Evolutionary conservation across 2,329 filamentous ascomycete genomes (phyloP), one percentile per base, ranked within the genome.

Genomic region (Huntiella decipiens): DNA sequence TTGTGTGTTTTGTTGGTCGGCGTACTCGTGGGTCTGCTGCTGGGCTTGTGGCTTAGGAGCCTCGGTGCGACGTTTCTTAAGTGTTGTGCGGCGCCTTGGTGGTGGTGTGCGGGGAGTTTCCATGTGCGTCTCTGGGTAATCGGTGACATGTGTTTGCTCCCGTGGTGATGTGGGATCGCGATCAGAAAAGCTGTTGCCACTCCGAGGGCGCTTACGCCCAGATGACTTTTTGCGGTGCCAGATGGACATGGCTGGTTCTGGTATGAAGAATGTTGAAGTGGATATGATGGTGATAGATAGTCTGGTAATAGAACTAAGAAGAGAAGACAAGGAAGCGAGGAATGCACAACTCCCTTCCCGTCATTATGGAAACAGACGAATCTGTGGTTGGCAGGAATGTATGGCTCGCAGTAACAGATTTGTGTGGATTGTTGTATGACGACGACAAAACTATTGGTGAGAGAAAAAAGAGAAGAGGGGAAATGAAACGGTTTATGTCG

Each of bases 151-250:
- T 61, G 50, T 53, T 56, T 43, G 58, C 22, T 28, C 22, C 22
- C 22, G 53, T 32, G 56, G 47, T 22, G 44, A 43, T n/a, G 43
- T 28, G 12, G 35, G 64, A 58, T 75, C 67, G 56, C 67, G 61
- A 55, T 70, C 70, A 50, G 69, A 63, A 53, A 71, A 61, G 54
- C 69, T 70, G 54, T 68, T 71, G 60, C 74, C 60, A 52, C 63
- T 64, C 50, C 65, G 63, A 52, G 67, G 61, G 57, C 69, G 66
- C 62, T 67, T 74, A 62, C 77, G 77, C 61, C 76, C 78, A 43
- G 42, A 46, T 11, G 50, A 50, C 49, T 51, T 52, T 52, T 50
- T 52, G 33, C 52, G 52, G 44, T 48, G 50, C 52, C 52, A 53
- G 32, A 52, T 46, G 12, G 52, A 49, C 52, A 53, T 53, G 46